Evolutionary conservation across 1,284 basidiomycete species (phyloP).

Genomic region (Pseudozyma tsukubaensis): DNA sequence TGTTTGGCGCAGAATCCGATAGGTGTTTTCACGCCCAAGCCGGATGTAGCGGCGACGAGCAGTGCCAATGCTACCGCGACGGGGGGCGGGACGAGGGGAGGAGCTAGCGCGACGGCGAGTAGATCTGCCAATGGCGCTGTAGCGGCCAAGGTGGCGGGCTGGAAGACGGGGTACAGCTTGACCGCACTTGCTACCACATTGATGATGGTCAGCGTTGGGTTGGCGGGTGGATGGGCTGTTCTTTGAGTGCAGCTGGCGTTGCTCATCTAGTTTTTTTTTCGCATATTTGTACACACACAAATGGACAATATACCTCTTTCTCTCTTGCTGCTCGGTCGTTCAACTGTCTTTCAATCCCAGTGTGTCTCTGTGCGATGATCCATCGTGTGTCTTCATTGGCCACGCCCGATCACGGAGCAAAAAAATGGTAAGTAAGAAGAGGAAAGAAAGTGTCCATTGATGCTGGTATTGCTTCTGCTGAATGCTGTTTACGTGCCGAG

Average conservation of each 20-base stretch:
- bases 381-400: too few species aligned
- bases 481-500: too few species aligned
- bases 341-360: too few species aligned
- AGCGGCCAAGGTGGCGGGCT: neutral
- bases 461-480: too few species aligned
- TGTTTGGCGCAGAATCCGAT: constrained; percentile 77
- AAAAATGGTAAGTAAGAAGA: too few species aligned
- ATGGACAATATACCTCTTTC: too few species aligned
- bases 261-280: neutral
- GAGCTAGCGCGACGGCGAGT: constrained; percentile 1
- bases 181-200: neutral
- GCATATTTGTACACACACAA: neutral
- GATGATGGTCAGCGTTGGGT: neutral
- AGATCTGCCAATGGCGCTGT: neutral
- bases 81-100: neutral
- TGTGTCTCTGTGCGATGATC: too few species aligned
- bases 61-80: neutral
- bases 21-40: constrained; percentile 61
- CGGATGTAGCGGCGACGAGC: constrained; percentile 7
- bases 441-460: too few species aligned
- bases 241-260: neutral
- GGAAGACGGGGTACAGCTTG: too few species aligned
- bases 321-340: too few species aligned
- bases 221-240: neutral
- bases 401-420: too few species aligned